These are phyloP conservation scores for Chlamydomonas asymmetrica DNA, from an alignment of 139 green algal genomes.

Conservation along the genomic window DNA sequence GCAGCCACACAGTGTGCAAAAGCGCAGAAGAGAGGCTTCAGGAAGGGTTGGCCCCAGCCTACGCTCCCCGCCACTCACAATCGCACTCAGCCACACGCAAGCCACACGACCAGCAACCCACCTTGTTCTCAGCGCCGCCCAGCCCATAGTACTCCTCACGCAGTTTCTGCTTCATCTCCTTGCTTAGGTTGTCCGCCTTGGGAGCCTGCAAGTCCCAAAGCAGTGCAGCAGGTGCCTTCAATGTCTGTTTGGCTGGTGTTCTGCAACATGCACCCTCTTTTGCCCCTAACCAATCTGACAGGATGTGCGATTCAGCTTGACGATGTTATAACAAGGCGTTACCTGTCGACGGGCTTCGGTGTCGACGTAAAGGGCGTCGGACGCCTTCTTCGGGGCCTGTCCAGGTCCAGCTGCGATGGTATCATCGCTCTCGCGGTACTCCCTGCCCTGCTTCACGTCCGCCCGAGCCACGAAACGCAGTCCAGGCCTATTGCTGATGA, in stretches of 20 bases:
- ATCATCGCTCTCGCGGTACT: slow-evolving; percentile 11
- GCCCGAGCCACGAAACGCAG: too few relatives aligned
- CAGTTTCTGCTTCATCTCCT: slow-evolving; percentile 63
- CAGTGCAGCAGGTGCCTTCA: too few relatives aligned
- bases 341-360: neutral
- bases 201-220: neutral
- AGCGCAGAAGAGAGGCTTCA: neutral
- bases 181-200: slow-evolving; percentile 50
- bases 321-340: neutral
- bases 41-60: too few relatives aligned
- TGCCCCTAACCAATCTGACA: too few relatives aligned
- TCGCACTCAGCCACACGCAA: neutral
- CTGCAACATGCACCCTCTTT: too few relatives aligned
- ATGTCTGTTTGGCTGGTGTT: too few relatives aligned
- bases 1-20: neutral
- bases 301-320: neutral
- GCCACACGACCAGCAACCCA: too few relatives aligned
- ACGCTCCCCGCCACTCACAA: too few relatives aligned
- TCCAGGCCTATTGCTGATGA: too few relatives aligned
- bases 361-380: slow-evolving; percentile 15
- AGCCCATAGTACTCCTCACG: slow-evolving; percentile 60
- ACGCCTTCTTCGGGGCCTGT: neutral
- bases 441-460: too few relatives aligned
- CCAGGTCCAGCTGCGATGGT: neutral
- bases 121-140: slow-evolving; percentile 59